Percentiles rank a stretch among this genome's conserved stretches.
phyloP scores from a whole-genome alignment of 176 grass and related monocot species.

The Hyparrhenia diplandra region DNA sequence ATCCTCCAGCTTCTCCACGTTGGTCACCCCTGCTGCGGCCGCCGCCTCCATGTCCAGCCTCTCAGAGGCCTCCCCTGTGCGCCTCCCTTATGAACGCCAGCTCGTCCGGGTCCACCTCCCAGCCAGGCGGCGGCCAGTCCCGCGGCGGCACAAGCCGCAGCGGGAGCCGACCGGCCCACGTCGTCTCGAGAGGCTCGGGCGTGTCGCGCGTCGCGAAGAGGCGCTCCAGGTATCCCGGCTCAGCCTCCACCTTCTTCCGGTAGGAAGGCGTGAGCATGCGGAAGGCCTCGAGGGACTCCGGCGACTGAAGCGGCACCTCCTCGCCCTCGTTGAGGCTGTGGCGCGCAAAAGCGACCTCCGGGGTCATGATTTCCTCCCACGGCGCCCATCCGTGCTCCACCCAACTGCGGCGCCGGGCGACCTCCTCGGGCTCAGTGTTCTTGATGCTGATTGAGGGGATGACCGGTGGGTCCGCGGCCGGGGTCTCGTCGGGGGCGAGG shows the following conservation, averaged over 20 bases:
- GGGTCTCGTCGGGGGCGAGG: constrained; percentile 52
- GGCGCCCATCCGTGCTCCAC: constrained; percentile 82
- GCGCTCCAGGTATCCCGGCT: constrained; percentile 62
- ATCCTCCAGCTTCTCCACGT: constrained; percentile 52
- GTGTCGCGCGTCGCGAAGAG: constrained; percentile 78
- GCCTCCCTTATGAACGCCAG: constrained; percentile 89
- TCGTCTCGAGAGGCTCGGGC: constrained; percentile 72
- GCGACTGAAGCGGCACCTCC: constrained; percentile 84
- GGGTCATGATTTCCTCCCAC: constrained; percentile 82
- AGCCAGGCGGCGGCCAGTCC: constrained; percentile 85
- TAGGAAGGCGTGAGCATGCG: constrained; percentile 90
- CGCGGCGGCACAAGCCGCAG: constrained; percentile 71
- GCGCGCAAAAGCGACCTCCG: constrained; percentile 79
- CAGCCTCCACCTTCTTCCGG: constrained; percentile 73
- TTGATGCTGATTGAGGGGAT: constrained; percentile 36
- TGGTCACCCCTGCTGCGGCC: constrained; percentile 28
- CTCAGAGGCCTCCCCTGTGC: constrained; percentile 56
- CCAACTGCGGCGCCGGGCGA: constrained; percentile 64
- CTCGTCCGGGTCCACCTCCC: constrained; percentile 79
- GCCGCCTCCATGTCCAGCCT: constrained; percentile 70
- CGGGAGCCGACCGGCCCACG: constrained; percentile 62
- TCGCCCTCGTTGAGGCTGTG: constrained; percentile 87
- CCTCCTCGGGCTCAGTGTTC: constrained; percentile 63
- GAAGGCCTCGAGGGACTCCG: constrained; percentile 82
- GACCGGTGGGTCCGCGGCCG: constrained; percentile 49